Percentiles rank a stretch among this genome's conserved stretches.
Conservation (phyloP, 257 asterid genomes). For the Solanum clarkiae region DNA sequence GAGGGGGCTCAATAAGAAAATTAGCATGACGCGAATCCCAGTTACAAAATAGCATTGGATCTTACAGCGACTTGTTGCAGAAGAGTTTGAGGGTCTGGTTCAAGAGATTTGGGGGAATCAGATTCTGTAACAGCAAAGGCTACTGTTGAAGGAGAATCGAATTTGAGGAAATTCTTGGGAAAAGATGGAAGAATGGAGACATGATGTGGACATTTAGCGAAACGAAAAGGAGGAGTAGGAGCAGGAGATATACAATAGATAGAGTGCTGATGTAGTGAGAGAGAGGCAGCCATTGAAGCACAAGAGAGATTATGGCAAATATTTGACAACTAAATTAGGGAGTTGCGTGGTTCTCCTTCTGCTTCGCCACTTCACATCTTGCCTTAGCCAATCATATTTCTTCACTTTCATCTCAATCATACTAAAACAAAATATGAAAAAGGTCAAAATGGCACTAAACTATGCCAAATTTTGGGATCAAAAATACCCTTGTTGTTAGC, state of each 20-base stretch:
- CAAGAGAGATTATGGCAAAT: not conserved
- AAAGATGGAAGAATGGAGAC: conserved; percentile 8
- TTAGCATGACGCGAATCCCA: not conserved
- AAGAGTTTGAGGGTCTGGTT: conserved; percentile 46
- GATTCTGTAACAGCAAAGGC: conserved; percentile 61
- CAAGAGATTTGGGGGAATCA: conserved; percentile 51
- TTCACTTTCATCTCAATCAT: not conserved
- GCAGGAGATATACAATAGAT: conserved; percentile 17
- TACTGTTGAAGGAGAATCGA: conserved; percentile 11
- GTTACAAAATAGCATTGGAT: not conserved
- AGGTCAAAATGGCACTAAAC: too few species aligned
- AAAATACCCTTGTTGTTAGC: too few species aligned
- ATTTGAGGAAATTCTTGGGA: conserved; percentile 14
- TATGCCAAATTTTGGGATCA: too few species aligned
- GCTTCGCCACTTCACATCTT: not conserved
- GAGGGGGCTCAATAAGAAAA: not conserved
- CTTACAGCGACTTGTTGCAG: conserved; percentile 65
- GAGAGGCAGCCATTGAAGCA: conserved; percentile 32
- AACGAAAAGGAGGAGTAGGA: conserved; percentile 1
- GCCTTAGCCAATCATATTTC: not conserved
- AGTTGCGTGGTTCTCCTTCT: not conserved
- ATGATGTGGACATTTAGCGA: conserved; percentile 9
- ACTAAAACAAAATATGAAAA: too few species aligned
- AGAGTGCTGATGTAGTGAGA: conserved; percentile 22
- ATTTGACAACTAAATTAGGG: not conserved